Evolutionary conservation across 1,284 basidiomycete species (phyloP), one percentile per base, ranked within the genome.

Genomic region (Afroboletus lepidellus): DNA sequence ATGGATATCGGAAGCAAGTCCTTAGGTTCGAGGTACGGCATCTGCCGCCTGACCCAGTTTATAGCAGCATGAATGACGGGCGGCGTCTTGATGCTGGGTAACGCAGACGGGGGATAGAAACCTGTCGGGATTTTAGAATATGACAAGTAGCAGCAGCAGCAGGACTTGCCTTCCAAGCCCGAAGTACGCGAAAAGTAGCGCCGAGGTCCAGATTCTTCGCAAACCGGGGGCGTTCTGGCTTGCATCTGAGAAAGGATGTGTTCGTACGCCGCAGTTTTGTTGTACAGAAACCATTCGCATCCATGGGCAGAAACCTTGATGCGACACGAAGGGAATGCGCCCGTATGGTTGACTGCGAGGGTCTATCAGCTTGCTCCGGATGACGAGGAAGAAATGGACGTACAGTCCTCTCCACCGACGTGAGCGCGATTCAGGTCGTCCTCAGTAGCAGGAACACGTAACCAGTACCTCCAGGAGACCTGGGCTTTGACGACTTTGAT

Each of bases 401-500:
- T 61, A 84, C 81, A 62, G 41, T 72, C 73, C 56, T 81, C 79
- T 48, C 80, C 80, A 45, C 75, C 53, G 67, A 68, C 74, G 37
- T 76, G 77, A 23, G 79, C 75, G 41, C 80, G 76, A 51, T 79
- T 75, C 33, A 89, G 70, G 58, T 90, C 86, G 51, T 85, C 78
- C 57, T 83, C 84, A 21, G 78, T 77, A 6, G 81, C 81, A 8
- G 78, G 90, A 63, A 66, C 78, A 53, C 92, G 83, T 50, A 92
- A 80, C 94, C 94, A 98, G 69, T 94, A 97, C 56, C 91, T 78
- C 91, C 94, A 97, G 58, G 87, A 87, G 46, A 97, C 69, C 64
- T 92, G 84, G 2, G 85, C 88, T 68, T 92, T 91, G 47, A 92
- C 81, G 45, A 92, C 80, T 54, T 83, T 83, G 42, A 94, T 77